Conservation (phyloP, 176 grass and related monocot genomes). For the Panicum miliaceum region DNA sequence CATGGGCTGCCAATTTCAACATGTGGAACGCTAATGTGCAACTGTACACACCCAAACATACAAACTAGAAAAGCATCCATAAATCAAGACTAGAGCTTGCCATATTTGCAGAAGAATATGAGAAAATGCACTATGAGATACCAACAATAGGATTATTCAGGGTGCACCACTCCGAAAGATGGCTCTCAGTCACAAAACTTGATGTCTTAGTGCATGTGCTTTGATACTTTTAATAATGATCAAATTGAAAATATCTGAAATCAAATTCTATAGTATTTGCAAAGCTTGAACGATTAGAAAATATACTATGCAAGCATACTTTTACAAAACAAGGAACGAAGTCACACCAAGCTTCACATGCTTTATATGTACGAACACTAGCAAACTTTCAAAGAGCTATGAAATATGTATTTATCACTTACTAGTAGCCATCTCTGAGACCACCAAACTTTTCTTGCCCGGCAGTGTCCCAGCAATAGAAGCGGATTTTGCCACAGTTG, state of each 20-base stretch:
- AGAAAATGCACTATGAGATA: neutral
- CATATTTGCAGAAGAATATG: neutral
- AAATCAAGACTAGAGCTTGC: neutral
- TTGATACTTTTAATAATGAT: no score
- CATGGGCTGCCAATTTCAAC: neutral
- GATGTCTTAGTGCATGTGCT: no score
- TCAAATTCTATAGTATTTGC: no score
- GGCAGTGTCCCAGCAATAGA: constrained; percentile 82
- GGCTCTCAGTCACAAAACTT: no score
- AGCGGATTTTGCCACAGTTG: constrained; percentile 70
- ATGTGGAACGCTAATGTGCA: neutral
- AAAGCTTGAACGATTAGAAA: no score
- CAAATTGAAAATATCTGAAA: no score
- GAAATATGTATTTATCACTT: constrained; percentile 35
- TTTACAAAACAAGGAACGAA: neutral
- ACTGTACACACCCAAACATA: neutral
- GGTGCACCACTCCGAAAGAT: no score
- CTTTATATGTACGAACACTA: neutral
- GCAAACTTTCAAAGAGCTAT: neutral
- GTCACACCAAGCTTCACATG: neutral
- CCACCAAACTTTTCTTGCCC: constrained; percentile 78
- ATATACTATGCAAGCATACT: neutral
- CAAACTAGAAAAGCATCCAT: neutral
- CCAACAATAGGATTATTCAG: no score
- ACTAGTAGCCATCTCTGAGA: constrained; percentile 80